Evolutionary conservation across 805 yeast species (phyloP), one percentile per base, ranked within the genome.

Genomic region (Tetrapisispora fleetii): DNA sequence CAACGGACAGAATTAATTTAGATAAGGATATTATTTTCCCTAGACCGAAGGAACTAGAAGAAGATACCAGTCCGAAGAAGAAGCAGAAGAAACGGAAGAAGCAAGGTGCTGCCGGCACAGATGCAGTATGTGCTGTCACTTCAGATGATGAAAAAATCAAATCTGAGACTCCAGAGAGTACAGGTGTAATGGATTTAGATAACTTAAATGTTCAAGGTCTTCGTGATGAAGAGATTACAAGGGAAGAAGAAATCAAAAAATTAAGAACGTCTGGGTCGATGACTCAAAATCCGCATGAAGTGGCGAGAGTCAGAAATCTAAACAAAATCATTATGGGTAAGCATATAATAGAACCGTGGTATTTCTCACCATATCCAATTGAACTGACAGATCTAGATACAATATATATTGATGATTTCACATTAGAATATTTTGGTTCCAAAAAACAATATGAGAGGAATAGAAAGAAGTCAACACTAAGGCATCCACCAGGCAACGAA

Each of bases 401-500:
- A 48, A 77, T 93, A 22, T 93, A 84, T 63, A 84, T 93, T 42
- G 93, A 96, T 67, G 98, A 90, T 67, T 93, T 85, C 63, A 81
- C 96, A 2, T 67, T 93, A 50, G 80, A 86, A 50, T 93, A 87
- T 67, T 93, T 87, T 68, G 93, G 95, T 4, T 85, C 95, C 0
- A 73, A 76, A 52, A 87, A 85, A 59, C 98, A 90, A 67, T 93
- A 91, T 68, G 95, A 93, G 68, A 73, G 99, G 53, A 93, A 88
- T 69, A 75, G 98, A 60, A 65, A 79, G 27, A 93, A 93, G 62
- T 85, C 95, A 63, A 83, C 95, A 1, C 73, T 93, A 68, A 80
- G 83, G 62, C 98, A 91, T 60, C 99, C 99, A 1, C 99, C 99
- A 0, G 99, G 99, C 0, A 93, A 93, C 68, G 99, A 93, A 62